These are phyloP conservation scores for Hypoxylon sp. DNA, from an alignment of 2,329 filamentous ascomycete species.

Conservation along the genomic window DNA sequence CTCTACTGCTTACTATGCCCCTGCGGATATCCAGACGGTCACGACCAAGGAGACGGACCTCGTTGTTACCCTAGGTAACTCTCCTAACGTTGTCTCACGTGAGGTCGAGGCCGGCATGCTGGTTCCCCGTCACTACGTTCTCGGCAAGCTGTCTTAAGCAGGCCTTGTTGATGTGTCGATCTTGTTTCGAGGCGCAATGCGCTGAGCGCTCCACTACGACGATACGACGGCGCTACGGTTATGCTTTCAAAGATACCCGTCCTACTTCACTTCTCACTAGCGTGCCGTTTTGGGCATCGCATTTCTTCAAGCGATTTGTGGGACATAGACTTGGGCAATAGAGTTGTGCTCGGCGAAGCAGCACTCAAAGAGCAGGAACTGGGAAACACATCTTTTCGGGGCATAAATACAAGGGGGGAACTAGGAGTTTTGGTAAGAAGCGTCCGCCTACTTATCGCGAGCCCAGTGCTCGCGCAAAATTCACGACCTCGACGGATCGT, in stretches of 20 bases:
- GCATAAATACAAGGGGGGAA: constrained; percentile 25
- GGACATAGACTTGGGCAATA: constrained; percentile 32
- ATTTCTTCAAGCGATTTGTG: constrained; percentile 23
- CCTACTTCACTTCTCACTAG: constrained; percentile 25
- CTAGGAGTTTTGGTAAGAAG: constrained; percentile 18
- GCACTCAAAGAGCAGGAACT: constrained; percentile 18
- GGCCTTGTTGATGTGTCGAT: constrained; percentile 18
- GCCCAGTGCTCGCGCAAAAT: constrained; percentile 39
- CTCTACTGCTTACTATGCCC: constrained; percentile 67
- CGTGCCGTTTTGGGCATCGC: constrained; percentile 27
- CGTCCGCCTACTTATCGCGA: constrained; percentile 36
- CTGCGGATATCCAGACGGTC: constrained; percentile 71
- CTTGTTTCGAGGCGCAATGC: constrained; percentile 43
- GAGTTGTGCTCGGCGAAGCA: constrained; percentile 29
- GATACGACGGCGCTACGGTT: constrained; percentile 44
- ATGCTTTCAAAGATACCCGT: constrained; percentile 51
- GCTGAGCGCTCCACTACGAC: constrained; percentile 52
- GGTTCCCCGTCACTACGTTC: constrained; percentile 55
- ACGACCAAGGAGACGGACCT: constrained; percentile 64
- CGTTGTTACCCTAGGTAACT: constrained; percentile 64
- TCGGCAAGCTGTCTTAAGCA: constrained; percentile 53
- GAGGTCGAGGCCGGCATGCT: constrained; percentile 44
- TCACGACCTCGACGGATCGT: constrained; percentile 45
- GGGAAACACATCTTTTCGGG: constrained; percentile 16
- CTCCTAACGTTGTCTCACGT: constrained; percentile 40